phyloP scores from a whole-genome alignment of 352 stramenopile genomes.

The Pythium phragmitis region DNA sequence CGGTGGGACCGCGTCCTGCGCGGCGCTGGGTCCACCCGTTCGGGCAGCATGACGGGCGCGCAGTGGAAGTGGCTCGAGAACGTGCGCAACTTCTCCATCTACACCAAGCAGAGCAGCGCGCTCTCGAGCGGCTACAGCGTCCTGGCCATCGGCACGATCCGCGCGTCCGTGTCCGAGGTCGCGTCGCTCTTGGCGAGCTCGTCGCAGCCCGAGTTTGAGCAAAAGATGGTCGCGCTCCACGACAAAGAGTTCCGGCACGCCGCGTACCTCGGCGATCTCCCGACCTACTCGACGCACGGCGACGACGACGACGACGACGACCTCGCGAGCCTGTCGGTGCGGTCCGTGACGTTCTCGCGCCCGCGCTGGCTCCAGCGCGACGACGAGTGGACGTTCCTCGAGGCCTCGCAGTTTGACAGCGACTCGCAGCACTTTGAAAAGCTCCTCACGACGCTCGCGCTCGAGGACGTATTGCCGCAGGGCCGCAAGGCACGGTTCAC shows the following conservation, averaged over 20 bases:
- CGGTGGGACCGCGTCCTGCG: constrained; percentile 22
- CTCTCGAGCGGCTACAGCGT: constrained; percentile 4
- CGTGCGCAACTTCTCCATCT: constrained; percentile 18
- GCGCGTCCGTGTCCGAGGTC: constrained; percentile 15
- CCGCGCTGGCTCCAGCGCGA: constrained; percentile 15
- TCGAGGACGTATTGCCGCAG: constrained; percentile 3
- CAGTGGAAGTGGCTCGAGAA: constrained; percentile 28
- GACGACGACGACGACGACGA: neutral
- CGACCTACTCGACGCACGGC: neutral
- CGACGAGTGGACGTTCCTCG: constrained; percentile 25
- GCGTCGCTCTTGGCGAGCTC: constrained; percentile 8
- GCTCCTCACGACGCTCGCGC: constrained; percentile 19
- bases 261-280: constrained; percentile 1
- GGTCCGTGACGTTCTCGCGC: constrained; percentile 16
- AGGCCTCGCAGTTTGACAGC: constrained; percentile 13
- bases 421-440: constrained; percentile 20
- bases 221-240: constrained; percentile 20
- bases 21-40: neutral
- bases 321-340: constrained; percentile 11
- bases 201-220: constrained; percentile 8
- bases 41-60: neutral
- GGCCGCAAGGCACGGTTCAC: constrained; percentile 7
- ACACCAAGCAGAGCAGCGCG: constrained; percentile 9
- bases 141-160: constrained; percentile 18
- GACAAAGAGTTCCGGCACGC: constrained; percentile 20